Evolutionary conservation across 140 eudicot genomes (phyloP).

Genomic region (Eryngium alpinum): DNA sequence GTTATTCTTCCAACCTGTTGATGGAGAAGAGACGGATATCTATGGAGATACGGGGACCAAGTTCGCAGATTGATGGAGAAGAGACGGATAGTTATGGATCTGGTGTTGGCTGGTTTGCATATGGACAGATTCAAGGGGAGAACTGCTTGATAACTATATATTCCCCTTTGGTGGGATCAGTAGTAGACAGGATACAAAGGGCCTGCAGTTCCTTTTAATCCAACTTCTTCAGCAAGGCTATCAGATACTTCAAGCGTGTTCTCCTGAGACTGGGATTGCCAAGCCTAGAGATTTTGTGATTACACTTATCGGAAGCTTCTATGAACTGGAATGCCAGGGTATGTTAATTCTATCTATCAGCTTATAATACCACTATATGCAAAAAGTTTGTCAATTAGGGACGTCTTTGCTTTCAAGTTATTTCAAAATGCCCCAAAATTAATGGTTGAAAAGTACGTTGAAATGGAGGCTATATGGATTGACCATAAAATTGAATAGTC

Average conservation of each 20-base stretch:
- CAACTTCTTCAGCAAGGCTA: conserved; percentile 96
- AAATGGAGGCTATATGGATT: neutral
- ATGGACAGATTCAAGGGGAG: conserved; percentile 98
- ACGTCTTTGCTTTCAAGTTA: too few species aligned
- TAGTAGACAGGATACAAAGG: conserved; percentile 96
- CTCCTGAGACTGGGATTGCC: conserved; percentile 54
- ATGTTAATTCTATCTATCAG: conserved; percentile 7
- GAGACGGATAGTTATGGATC: conserved; percentile 66
- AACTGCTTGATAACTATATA: conserved; percentile 78
- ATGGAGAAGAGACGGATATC: conserved; percentile 69
- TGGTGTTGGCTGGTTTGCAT: conserved; percentile 96
- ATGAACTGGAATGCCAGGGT: conserved; percentile 98
- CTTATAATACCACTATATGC: neutral
- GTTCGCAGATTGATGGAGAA: conserved; percentile 57
- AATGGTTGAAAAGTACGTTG: neutral
- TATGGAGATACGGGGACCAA: conserved; percentile 64
- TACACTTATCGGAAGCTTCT: conserved; percentile 84
- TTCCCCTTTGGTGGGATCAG: conserved; percentile 97
- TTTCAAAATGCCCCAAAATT: neutral
- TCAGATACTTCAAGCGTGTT: conserved; percentile 90
- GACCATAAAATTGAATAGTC: neutral
- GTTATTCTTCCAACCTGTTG: conserved; percentile 47
- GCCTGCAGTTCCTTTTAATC: conserved; percentile 82
- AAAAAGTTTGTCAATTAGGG: neutral
- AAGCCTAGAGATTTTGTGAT: conserved; percentile 92